Evolutionary conservation across 192 early-diverging fungal species (phyloP).

Genomic region (Backusella psychrophila): DNA sequence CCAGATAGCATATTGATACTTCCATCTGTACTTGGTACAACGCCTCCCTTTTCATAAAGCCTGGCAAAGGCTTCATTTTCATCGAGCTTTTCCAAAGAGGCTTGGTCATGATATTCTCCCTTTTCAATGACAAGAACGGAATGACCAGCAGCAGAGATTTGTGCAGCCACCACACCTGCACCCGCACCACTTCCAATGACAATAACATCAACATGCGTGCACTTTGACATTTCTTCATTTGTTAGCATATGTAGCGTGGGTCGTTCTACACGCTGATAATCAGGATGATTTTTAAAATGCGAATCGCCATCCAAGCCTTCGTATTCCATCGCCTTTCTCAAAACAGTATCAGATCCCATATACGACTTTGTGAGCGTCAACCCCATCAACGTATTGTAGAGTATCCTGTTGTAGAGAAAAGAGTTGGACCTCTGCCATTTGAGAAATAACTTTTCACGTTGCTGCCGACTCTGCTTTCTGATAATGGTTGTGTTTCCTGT

Average conservation of each 20-base stretch:
- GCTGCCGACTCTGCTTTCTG: slow-evolving; percentile 23
- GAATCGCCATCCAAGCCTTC: background rate
- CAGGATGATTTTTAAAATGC: slow-evolving; percentile 2
- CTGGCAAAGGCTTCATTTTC: slow-evolving; percentile 44
- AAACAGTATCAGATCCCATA: too few relatives aligned
- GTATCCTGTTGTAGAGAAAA: slow-evolving; percentile 24
- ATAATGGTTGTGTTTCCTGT: slow-evolving; percentile 32
- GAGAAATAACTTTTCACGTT: slow-evolving; percentile 33
- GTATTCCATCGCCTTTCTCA: background rate
- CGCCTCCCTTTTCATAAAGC: slow-evolving; percentile 53
- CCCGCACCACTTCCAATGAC: slow-evolving; percentile 72
- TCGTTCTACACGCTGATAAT: background rate
- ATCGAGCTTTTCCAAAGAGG: slow-evolving; percentile 39
- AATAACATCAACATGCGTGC: slow-evolving; percentile 55
- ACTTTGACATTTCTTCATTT: background rate
- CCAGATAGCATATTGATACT: slow-evolving; percentile 55
- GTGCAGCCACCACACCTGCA: slow-evolving; percentile 61
- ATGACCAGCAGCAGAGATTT: slow-evolving; percentile 58
- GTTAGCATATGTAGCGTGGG: background rate
- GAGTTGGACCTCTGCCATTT: slow-evolving; percentile 24
- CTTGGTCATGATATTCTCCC: slow-evolving; percentile 51
- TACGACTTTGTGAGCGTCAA: background rate
- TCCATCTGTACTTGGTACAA: slow-evolving; percentile 48
- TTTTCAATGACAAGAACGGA: slow-evolving; percentile 73
- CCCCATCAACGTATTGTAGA: slow-evolving; percentile 2